These are phyloP conservation scores for Chlorella sorokiniana DNA, from an alignment of 139 green algal species.

Conservation along the genomic window DNA sequence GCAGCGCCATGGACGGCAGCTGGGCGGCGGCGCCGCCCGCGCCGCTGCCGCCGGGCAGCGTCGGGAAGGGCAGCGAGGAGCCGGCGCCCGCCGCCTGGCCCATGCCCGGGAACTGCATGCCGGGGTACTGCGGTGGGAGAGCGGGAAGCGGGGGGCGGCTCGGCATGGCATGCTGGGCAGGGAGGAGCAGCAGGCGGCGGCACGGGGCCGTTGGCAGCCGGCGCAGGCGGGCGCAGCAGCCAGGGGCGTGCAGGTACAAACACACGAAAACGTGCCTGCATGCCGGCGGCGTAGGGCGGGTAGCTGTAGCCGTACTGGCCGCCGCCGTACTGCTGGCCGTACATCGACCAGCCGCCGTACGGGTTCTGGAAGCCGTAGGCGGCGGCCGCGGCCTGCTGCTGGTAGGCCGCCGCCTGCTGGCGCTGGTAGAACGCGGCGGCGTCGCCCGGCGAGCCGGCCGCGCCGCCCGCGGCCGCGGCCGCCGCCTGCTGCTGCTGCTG, in stretches of 20 bases:
- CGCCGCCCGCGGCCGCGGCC: neutral
- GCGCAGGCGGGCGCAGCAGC: neutral
- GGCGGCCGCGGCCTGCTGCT: neutral
- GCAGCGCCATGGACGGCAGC: neutral
- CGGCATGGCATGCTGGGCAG: neutral
- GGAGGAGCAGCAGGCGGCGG: neutral
- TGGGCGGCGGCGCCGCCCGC: neutral
- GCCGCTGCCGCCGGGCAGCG: neutral
- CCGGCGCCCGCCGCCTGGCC: neutral
- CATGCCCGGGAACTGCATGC: slow-evolving; percentile 17
- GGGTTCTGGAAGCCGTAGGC: neutral
- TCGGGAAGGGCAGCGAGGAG: neutral
- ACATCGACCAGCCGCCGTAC: neutral
- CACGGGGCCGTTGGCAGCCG: neutral
- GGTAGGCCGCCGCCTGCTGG: neutral
- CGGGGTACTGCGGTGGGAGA: neutral
- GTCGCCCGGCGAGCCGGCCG: neutral
- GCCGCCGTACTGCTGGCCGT: neutral
- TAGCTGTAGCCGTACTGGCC: neutral
- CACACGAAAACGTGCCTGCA: neutral
- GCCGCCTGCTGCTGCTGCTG: slow-evolving; percentile 7
- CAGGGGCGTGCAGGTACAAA: neutral
- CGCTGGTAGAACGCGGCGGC: slow-evolving; percentile 1
- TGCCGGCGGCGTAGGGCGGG: neutral
- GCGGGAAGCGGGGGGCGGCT: neutral